Evolutionary conservation across 2,329 filamentous ascomycete genomes (phyloP).

Genomic region (Fusarium irregulare): DNA sequence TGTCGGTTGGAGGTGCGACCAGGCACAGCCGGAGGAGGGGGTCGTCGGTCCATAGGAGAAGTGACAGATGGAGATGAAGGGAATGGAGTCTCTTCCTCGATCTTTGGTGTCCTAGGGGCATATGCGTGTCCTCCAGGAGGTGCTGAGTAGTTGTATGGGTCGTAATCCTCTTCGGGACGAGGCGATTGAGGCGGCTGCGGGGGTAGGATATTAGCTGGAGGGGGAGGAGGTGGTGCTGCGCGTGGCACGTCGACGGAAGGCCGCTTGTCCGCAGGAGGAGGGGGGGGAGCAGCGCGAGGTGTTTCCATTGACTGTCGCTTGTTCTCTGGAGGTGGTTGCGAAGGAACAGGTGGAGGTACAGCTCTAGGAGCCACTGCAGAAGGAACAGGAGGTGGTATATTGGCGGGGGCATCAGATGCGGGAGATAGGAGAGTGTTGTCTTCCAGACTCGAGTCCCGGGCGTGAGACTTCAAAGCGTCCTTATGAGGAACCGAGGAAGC

Average conservation of each 20-base stretch:
- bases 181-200: conserved; percentile 53
- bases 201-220: conserved; percentile 68
- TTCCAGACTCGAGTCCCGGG: conserved; percentile 80
- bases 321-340: conserved; percentile 65
- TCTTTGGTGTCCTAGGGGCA: conserved; percentile 52
- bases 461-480: conserved; percentile 87
- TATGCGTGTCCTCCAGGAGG: conserved; percentile 49
- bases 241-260: conserved; percentile 78
- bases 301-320: conserved; percentile 75
- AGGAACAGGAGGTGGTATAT: conserved; percentile 67
- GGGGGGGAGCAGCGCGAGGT: conserved; percentile 76
- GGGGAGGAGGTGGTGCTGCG: conserved; percentile 75
- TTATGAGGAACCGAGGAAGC: conserved; percentile 93
- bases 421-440: conserved; percentile 73
- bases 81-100: conserved; percentile 62
- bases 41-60: conserved; percentile 60
- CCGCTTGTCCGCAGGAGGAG: conserved; percentile 68
- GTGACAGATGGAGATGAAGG: conserved; percentile 59
- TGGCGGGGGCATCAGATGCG: conserved; percentile 57
- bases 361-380: conserved; percentile 65
- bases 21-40: conserved; percentile 53
- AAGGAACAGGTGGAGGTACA: conserved; percentile 73
- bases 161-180: conserved; percentile 73
- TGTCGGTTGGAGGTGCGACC: conserved; percentile 45
- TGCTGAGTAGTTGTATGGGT: conserved; percentile 69